phyloP scores from a whole-genome alignment of 208 protist genomes.

The Acanthamoeba triangularis region DNA sequence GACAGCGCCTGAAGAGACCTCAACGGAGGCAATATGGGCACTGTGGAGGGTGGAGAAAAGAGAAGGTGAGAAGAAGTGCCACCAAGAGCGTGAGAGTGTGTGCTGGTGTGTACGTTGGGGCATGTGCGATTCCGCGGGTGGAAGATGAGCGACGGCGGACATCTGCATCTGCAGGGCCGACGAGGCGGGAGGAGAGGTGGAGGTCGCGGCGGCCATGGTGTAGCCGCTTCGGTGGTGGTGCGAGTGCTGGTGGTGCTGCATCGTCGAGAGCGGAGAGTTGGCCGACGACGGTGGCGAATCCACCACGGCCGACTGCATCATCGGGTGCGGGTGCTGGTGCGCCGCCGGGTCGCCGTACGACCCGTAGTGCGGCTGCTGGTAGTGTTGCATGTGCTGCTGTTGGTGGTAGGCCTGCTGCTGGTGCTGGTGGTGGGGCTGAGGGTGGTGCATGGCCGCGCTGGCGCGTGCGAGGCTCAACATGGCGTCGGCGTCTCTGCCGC shows the following conservation, averaged over 20 bases:
- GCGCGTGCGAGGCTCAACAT: conserved; percentile 31
- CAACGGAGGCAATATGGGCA: conserved; percentile 16
- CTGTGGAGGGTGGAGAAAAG: background rate
- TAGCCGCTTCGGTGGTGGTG: background rate
- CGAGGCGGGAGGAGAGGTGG: background rate
- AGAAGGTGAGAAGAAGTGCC: too few species aligned
- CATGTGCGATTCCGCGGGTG: background rate
- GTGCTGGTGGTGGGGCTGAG: background rate
- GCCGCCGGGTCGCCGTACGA: background rate
- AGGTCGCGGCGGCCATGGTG: background rate
- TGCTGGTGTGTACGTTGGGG: background rate
- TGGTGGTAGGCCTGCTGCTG: background rate
- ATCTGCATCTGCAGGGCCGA: conserved; percentile 59
- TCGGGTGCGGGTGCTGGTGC: background rate
- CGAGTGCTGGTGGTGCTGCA: background rate
- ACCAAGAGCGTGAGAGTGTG: background rate
- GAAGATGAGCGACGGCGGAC: background rate
- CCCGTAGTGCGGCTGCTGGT: background rate
- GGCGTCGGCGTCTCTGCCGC: background rate
- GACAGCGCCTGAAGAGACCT: conserved; percentile 9
- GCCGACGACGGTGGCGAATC: conserved; percentile 25
- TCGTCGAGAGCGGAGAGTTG: background rate
- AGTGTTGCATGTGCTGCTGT: background rate
- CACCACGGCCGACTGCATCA: background rate
- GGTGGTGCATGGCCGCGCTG: background rate